Percentiles rank a stretch among this genome's conserved stretches.
These are phyloP conservation scores for Vicia faba DNA, from an alignment of 306 rosid genomes.

Conservation along the genomic window DNA sequence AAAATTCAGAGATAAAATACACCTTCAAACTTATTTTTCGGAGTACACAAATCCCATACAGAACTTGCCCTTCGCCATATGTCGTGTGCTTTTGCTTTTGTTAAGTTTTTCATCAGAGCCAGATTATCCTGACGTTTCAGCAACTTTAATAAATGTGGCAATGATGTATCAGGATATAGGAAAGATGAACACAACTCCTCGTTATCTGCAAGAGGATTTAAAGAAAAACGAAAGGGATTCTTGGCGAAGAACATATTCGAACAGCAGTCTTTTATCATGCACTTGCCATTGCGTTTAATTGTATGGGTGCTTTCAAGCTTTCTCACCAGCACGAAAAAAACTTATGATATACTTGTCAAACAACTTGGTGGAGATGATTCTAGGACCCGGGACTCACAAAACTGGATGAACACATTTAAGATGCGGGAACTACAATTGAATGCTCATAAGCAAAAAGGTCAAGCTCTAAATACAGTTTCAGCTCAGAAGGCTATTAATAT, in stretches of 20 bases:
- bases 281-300: conserved; percentile 94
- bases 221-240: conserved; percentile 96
- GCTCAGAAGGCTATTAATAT: conserved; percentile 90
- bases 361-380: too few relatives aligned
- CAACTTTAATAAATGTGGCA: conserved; percentile 90
- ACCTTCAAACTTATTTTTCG: too few relatives aligned
- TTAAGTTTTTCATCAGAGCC: conserved; percentile 94
- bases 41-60: too few relatives aligned
- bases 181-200: conserved; percentile 94
- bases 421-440: conserved; percentile 89
- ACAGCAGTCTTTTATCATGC: conserved; percentile 99
- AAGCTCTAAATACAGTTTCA: conserved; percentile 77
- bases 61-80: conserved; percentile 95
- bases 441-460: conserved; percentile 98
- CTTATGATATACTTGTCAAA: too few relatives aligned
- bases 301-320: conserved; percentile 97
- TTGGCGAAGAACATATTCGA: conserved; percentile 96
- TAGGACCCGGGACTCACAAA: conserved; percentile 85
- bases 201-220: conserved; percentile 97
- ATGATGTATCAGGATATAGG: conserved; percentile 99
- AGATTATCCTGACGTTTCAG: conserved; percentile 97
- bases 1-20: too few relatives aligned
- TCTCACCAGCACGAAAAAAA: conserved; percentile 96
- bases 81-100: conserved; percentile 94
- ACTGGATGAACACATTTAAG: conserved; percentile 97